A percentile compares a stretch with the other conserved stretches of the same genome.
These are phyloP conservation scores for Erythrobasidium yunnanense DNA, from an alignment of 768 basidiomycete species.

Conservation along the genomic window DNA sequence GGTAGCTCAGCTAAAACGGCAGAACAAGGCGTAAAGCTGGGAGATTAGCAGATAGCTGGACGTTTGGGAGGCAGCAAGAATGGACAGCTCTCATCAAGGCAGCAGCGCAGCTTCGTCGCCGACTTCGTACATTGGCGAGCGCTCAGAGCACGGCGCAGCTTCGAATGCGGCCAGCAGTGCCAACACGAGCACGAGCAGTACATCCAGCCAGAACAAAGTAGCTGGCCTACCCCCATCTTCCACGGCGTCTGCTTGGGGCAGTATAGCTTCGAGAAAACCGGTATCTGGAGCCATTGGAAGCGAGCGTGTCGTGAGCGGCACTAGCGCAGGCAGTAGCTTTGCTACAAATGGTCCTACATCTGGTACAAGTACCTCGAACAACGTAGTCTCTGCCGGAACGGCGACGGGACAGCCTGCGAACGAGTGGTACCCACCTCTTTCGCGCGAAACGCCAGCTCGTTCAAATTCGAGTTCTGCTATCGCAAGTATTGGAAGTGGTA, in stretches of 20 bases:
- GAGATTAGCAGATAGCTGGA: too few relatives aligned
- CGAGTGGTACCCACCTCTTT: slow-evolving; percentile 16
- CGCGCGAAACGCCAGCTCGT: not conserved
- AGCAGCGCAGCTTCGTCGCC: not conserved
- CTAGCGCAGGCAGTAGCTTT: not conserved
- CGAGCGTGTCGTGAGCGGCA: not conserved
- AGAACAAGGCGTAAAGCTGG: too few relatives aligned
- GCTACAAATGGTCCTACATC: not conserved
- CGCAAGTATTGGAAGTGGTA: slow-evolving; percentile 11
- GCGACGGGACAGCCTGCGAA: not conserved
- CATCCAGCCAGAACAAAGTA: too few relatives aligned
- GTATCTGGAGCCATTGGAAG: not conserved
- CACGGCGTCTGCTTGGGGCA: too few relatives aligned
- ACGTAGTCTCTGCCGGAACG: not conserved
- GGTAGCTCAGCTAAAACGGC: not conserved
- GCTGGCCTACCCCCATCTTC: too few relatives aligned
- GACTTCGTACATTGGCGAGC: not conserved
- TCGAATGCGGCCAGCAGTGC: not conserved
- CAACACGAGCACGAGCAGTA: too few relatives aligned
- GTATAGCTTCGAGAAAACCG: not conserved
- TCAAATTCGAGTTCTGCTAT: slow-evolving; percentile 13
- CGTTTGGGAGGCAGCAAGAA: too few relatives aligned
- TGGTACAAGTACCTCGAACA: not conserved
- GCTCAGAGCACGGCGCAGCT: not conserved
- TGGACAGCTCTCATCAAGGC: not conserved